Conservation (phyloP, 2,329 filamentous ascomycete genomes). For the Penicillium expansum region DNA sequence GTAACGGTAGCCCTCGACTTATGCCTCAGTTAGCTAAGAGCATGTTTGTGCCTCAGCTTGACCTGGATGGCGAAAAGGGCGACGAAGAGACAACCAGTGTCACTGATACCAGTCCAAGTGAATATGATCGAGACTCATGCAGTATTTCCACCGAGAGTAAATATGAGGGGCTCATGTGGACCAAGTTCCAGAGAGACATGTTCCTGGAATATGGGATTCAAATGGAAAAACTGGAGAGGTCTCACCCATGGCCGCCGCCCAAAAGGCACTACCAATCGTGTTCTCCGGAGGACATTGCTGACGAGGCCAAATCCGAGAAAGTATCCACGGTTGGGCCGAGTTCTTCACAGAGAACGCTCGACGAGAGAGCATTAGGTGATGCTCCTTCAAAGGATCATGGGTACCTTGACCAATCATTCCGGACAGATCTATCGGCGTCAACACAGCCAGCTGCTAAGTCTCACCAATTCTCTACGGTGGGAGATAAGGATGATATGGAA, state of each 20-base stretch:
- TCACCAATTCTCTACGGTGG: neutral
- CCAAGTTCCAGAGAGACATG: slow-evolving; percentile 24
- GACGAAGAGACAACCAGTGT: neutral
- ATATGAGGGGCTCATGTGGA: slow-evolving; percentile 7
- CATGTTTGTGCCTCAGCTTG: neutral
- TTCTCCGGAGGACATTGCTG: neutral
- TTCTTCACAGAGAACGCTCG: slow-evolving; percentile 7
- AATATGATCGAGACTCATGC: slow-evolving; percentile 6
- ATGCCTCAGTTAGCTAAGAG: neutral
- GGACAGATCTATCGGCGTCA: neutral
- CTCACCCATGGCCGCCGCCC: neutral
- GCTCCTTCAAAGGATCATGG: neutral
- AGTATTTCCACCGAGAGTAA: neutral
- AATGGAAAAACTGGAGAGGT: slow-evolving; percentile 2
- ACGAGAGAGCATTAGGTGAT: neutral
- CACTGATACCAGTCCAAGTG: slow-evolving; percentile 12
- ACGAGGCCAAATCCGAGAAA: neutral
- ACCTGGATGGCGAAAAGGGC: neutral
- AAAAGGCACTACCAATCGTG: neutral
- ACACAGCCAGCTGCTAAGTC: neutral
- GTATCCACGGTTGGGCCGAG: neutral
- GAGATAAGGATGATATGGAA: slow-evolving; percentile 6
- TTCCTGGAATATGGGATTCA: slow-evolving; percentile 22
- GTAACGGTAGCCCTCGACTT: slow-evolving; percentile 38
- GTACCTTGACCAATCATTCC: neutral